Conservation (phyloP, 352 stramenopile genomes). For the Phytophthora podocarpi region DNA sequence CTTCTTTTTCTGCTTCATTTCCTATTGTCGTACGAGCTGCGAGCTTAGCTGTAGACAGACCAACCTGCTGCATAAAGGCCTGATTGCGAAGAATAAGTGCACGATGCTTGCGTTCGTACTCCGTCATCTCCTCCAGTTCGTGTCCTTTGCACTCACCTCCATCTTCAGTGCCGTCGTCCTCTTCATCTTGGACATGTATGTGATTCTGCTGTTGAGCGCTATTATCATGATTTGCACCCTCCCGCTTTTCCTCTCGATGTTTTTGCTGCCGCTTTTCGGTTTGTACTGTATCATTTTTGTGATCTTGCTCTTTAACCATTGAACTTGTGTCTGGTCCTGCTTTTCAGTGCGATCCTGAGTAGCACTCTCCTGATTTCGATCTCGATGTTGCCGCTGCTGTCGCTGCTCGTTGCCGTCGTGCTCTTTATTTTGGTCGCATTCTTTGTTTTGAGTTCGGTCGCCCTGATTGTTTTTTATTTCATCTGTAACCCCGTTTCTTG, state of each 20-base stretch:
- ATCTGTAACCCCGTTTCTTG: no score
- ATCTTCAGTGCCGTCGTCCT: not conserved
- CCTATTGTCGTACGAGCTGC: conserved; percentile 48
- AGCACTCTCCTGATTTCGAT: not conserved
- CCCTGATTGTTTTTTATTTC: not conserved
- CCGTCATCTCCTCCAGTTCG: conserved; percentile 37
- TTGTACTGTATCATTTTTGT: not conserved
- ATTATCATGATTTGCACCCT: no score
- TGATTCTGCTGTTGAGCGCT: no score
- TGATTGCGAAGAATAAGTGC: conserved; percentile 81
- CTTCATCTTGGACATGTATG: not conserved
- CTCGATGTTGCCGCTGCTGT: not conserved
- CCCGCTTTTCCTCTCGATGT: no score
- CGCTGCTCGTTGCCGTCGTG: no score
- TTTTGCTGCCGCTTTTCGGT: no score
- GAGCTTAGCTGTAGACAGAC: conserved; percentile 66
- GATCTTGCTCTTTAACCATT: not conserved
- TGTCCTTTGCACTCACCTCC: no score
- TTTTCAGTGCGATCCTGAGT: not conserved
- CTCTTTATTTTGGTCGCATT: not conserved
- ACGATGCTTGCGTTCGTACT: conserved; percentile 71
- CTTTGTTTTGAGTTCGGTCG: not conserved
- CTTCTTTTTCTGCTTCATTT: conserved; percentile 7
- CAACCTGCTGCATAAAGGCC: conserved; percentile 70
- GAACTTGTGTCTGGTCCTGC: not conserved